Evolutionary conservation across 768 basidiomycete species (phyloP).

Genomic region (Neoboletus subvelutipes): DNA sequence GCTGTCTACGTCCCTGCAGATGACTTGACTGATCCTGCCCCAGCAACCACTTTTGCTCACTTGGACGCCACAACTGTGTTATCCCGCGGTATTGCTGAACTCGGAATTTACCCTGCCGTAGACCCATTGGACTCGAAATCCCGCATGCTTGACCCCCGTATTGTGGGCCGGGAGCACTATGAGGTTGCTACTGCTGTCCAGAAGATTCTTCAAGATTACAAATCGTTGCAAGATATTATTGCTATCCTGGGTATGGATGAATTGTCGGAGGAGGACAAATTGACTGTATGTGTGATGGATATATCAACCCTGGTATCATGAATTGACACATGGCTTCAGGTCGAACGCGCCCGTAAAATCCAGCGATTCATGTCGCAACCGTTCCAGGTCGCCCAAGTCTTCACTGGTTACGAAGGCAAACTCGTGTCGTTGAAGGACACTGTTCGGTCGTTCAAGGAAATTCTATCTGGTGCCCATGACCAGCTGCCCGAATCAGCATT

Average conservation of each 20-base stretch:
- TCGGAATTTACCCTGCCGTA: slow-evolving; percentile 99
- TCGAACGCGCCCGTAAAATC: slow-evolving; percentile 98
- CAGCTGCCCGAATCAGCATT: slow-evolving; percentile 92
- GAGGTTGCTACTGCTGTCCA: slow-evolving; percentile 94
- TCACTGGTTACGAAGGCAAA: slow-evolving; percentile 98
- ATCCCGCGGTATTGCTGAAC: slow-evolving; percentile 98
- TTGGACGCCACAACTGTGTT: slow-evolving; percentile 99
- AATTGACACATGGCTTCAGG: slow-evolving; percentile 42
- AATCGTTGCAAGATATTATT: slow-evolving; percentile 98
- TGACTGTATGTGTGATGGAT: slow-evolving; percentile 48
- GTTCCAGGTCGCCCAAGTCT: slow-evolving; percentile 99
- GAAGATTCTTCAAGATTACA: slow-evolving; percentile 97
- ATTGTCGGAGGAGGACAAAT: slow-evolving; percentile 99
- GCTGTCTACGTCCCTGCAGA: slow-evolving; percentile 99
- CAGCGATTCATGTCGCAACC: slow-evolving; percentile 99
- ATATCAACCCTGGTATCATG: background rate
- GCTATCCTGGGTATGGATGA: slow-evolving; percentile 99
- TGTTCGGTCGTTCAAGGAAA: slow-evolving; percentile 96
- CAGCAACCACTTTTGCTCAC: slow-evolving; percentile 99
- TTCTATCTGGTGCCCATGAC: slow-evolving; percentile 88
- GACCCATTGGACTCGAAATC: slow-evolving; percentile 99
- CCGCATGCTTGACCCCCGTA: slow-evolving; percentile 99
- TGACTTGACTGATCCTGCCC: slow-evolving; percentile 99
- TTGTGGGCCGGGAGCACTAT: slow-evolving; percentile 94
- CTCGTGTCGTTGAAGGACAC: slow-evolving; percentile 97